Conservation (phyloP, 1,284 basidiomycete species). For the Ustilago loliicola region DNA sequence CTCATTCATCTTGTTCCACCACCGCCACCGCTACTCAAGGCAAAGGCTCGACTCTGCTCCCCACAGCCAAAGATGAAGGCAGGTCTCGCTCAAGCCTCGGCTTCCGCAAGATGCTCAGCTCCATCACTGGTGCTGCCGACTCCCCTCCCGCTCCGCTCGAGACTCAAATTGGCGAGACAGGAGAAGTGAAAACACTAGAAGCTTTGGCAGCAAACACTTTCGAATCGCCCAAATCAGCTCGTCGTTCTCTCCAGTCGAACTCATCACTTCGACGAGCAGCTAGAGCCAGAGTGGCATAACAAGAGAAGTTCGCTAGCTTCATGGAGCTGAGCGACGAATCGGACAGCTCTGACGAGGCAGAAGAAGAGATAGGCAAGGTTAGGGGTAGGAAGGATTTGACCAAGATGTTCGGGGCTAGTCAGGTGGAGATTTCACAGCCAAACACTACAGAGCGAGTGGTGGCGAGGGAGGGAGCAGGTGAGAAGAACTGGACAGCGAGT, state of each 20-base stretch:
- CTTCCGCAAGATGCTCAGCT: slow-evolving; percentile 27
- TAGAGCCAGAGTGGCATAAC: neutral
- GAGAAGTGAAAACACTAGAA: slow-evolving; percentile 15
- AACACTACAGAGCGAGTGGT: neutral
- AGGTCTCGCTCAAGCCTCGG: slow-evolving; percentile 31
- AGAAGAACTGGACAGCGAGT: slow-evolving; percentile 20
- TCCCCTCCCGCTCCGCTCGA: neutral
- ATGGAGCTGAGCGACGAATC: neutral
- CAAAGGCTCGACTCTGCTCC: neutral
- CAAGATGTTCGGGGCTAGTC: slow-evolving; percentile 39
- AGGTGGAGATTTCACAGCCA: slow-evolving; percentile 23
- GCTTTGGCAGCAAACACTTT: slow-evolving; percentile 29
- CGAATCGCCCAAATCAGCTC: slow-evolving; percentile 9
- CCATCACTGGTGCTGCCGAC: slow-evolving; percentile 10
- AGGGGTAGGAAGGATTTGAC: slow-evolving; percentile 33
- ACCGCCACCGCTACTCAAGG: neutral
- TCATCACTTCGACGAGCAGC: neutral
- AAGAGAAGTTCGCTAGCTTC: neutral
- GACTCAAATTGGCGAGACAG: neutral
- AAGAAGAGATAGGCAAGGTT: neutral
- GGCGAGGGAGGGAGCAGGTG: neutral
- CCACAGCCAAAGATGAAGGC: neutral
- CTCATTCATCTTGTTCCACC: neutral
- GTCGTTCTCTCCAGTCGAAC: neutral
- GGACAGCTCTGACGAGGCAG: slow-evolving; percentile 5